A percentile compares a stretch with the other conserved stretches of the same genome.
phyloP scores from a whole-genome alignment of 306 rosid genomes.

The Lagenaria siceraria region DNA sequence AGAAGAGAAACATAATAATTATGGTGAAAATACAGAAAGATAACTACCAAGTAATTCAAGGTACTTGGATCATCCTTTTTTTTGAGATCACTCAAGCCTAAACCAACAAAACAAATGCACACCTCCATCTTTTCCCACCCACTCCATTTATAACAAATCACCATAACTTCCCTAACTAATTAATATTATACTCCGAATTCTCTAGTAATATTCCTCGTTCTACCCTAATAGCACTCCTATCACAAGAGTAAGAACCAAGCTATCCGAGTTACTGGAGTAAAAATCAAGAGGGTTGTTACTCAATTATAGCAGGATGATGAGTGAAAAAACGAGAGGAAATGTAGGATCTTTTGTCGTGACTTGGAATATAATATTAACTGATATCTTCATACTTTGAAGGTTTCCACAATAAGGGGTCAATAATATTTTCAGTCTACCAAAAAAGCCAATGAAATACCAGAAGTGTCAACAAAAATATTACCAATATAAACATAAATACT shows the following conservation, averaged over 20 bases:
- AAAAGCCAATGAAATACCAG: not conserved
- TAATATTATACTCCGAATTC: not conserved
- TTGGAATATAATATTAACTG: not conserved
- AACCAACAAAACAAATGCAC: not conserved
- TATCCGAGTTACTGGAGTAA: not conserved
- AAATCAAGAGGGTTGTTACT: not conserved
- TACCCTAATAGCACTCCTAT: not conserved
- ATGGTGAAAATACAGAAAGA: too few relatives aligned
- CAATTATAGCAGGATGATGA: not conserved
- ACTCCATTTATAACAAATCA: not conserved
- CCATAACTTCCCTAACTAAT: not conserved
- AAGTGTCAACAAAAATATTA: not conserved
- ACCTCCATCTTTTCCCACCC: not conserved
- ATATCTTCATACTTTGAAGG: not conserved
- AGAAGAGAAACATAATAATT: too few relatives aligned
- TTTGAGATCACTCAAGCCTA: too few relatives aligned
- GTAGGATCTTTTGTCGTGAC: not conserved
- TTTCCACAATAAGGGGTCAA: not conserved
- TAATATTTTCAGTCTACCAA: not conserved
- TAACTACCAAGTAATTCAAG: too few relatives aligned
- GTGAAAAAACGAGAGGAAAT: not conserved
- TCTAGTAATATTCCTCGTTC: not conserved
- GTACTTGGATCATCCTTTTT: too few relatives aligned
- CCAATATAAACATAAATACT: not conserved
- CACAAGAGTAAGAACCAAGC: not conserved